These are phyloP conservation scores for Boletellus emodensis DNA, from an alignment of 768 basidiomycete species.

Conservation along the genomic window DNA sequence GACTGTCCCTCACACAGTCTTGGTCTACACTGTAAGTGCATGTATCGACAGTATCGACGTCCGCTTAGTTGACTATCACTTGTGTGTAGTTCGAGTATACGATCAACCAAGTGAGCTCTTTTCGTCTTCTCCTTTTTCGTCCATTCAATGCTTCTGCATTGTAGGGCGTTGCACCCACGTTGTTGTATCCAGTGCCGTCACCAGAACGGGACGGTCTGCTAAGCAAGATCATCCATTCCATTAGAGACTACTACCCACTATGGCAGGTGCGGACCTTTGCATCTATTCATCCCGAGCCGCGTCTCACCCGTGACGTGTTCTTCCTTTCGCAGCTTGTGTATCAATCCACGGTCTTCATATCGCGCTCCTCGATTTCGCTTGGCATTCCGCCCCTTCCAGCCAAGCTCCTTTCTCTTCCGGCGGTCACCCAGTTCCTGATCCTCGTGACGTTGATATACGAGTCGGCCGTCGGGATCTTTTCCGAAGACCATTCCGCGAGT, in stretches of 20 bases:
- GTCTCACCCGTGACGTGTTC: background rate
- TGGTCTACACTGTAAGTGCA: constrained; percentile 55
- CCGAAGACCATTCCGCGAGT: constrained; percentile 37
- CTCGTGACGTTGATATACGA: constrained; percentile 61
- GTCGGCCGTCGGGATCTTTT: constrained; percentile 65
- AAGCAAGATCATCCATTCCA: constrained; percentile 72
- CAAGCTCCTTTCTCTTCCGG: constrained; percentile 67
- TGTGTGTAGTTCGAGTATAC: constrained; percentile 85
- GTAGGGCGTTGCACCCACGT: constrained; percentile 84
- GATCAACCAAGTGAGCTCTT: constrained; percentile 69
- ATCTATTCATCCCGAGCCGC: constrained; percentile 1
- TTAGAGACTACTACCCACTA: constrained; percentile 92
- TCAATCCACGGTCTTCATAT: constrained; percentile 89
- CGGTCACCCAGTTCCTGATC: constrained; percentile 65
- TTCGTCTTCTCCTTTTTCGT: background rate
- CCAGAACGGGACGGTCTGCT: constrained; percentile 56
- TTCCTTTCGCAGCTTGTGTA: constrained; percentile 61
- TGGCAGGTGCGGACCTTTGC: constrained; percentile 65
- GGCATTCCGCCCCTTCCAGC: constrained; percentile 77
- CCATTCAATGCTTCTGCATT: background rate
- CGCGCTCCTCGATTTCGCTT: constrained; percentile 85
- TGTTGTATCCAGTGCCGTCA: constrained; percentile 82
- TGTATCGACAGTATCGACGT: background rate
- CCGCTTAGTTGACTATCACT: constrained; percentile 1
- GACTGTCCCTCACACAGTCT: constrained; percentile 36